These are phyloP conservation scores for Cercospora sojina DNA, from an alignment of 2,329 filamentous ascomycete genomes.

Conservation along the genomic window DNA sequence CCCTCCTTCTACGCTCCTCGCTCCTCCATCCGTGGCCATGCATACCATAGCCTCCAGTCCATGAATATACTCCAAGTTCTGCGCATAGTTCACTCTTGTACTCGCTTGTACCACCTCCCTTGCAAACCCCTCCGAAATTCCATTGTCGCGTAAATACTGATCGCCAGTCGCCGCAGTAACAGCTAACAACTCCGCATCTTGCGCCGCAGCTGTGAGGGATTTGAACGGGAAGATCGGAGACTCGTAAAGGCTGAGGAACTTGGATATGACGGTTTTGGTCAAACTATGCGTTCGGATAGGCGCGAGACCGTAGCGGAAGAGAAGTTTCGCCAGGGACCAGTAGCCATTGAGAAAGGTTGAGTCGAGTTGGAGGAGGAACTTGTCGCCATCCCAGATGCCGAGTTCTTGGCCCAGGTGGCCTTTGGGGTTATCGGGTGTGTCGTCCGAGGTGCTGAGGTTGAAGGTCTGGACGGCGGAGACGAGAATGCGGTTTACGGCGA, in stretches of 20 bases:
- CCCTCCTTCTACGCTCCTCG: constrained; percentile 74
- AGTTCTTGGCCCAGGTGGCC: constrained; percentile 56
- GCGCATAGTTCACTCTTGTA: constrained; percentile 92
- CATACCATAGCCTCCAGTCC: constrained; percentile 89
- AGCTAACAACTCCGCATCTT: constrained; percentile 65
- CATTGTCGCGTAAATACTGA: constrained; percentile 67
- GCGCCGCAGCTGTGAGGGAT: constrained; percentile 67
- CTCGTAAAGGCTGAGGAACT: constrained; percentile 78
- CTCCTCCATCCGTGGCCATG: constrained; percentile 76
- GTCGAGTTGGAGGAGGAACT: constrained; percentile 63
- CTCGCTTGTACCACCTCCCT: constrained; percentile 84
- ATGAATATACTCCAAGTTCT: constrained; percentile 82
- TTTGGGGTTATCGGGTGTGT: constrained; percentile 42
- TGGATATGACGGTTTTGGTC: constrained; percentile 67
- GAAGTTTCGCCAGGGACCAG: constrained; percentile 76
- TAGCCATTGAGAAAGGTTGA: constrained; percentile 61
- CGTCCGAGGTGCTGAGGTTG: constrained; percentile 56
- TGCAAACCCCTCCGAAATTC: constrained; percentile 66
- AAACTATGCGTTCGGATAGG: constrained; percentile 72
- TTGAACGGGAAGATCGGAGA: constrained; percentile 79
- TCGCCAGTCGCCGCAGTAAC: constrained; percentile 70
- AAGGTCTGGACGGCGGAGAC: constrained; percentile 70
- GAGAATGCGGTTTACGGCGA: constrained; percentile 78
- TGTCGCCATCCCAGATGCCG: constrained; percentile 79
- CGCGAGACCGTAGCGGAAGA: constrained; percentile 82